Percentiles rank a stretch among this genome's conserved stretches.
These are phyloP conservation scores for Singerocomus rubriflavus DNA, from an alignment of 1,284 basidiomycete genomes.

Conservation along the genomic window DNA sequence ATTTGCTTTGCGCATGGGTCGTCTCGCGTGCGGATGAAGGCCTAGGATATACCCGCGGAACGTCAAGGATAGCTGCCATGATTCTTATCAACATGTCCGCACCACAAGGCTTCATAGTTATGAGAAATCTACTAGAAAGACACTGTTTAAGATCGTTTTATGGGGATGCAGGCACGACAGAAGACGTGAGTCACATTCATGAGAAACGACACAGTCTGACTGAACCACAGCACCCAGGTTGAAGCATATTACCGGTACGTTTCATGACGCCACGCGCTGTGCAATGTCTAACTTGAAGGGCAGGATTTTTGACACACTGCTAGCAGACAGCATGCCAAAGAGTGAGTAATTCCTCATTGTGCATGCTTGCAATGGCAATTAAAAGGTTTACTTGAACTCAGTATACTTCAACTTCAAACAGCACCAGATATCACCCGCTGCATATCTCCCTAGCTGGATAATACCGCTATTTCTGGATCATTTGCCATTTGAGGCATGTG, in stretches of 20 bases:
- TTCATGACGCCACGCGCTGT: background rate
- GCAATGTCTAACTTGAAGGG: constrained; percentile 18
- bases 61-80: constrained; percentile 84
- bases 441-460: constrained; percentile 80
- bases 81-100: constrained; percentile 83
- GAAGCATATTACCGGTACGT: constrained; percentile 70
- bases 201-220: constrained; percentile 21
- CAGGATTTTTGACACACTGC: constrained; percentile 89
- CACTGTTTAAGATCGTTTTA: constrained; percentile 87
- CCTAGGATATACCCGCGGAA: constrained; percentile 69
- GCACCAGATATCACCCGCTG: constrained; percentile 77
- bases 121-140: constrained; percentile 86
- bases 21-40: constrained; percentile 88
- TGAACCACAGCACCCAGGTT: constrained; percentile 47
- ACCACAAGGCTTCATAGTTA: constrained; percentile 78
- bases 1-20: constrained; percentile 89
- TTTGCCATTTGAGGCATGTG: constrained; percentile 84
- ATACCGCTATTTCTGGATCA: constrained; percentile 83
- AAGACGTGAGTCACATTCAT: constrained; percentile 64
- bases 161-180: constrained; percentile 61
- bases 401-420: constrained; percentile 97
- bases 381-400: constrained; percentile 29
- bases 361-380: background rate
- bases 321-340: constrained; percentile 94
- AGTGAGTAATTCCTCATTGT: constrained; percentile 45